Conservation (phyloP, 352 stramenopile genomes). For the Pythium plurisporium region DNA sequence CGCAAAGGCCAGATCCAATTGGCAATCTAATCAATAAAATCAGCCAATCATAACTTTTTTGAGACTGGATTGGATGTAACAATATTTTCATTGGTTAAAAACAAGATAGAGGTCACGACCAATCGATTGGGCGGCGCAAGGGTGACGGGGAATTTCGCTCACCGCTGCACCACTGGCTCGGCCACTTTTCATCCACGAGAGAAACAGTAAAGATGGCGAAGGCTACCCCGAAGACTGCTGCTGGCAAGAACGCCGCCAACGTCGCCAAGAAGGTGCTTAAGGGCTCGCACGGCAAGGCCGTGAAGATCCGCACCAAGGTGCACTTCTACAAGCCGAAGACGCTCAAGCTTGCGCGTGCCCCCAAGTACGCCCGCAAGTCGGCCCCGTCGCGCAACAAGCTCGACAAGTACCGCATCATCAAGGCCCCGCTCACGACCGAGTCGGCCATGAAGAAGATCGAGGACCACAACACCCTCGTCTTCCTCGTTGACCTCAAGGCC, state of each 20-base stretch:
- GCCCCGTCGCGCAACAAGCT: slow-evolving; percentile 93
- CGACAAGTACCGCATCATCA: slow-evolving; percentile 99
- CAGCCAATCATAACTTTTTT: no score
- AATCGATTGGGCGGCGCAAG: slow-evolving; percentile 10
- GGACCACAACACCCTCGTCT: slow-evolving; percentile 99
- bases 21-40: no score
- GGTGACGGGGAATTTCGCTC: not conserved
- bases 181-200: slow-evolving; percentile 34
- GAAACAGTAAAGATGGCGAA: slow-evolving; percentile 81
- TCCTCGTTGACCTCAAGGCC: slow-evolving; percentile 98
- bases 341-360: slow-evolving; percentile 91
- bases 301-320: slow-evolving; percentile 98
- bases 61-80: not conserved
- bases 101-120: slow-evolving; percentile 8
- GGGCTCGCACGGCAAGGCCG: slow-evolving; percentile 96
- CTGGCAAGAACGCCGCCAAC: slow-evolving; percentile 90
- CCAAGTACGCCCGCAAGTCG: slow-evolving; percentile 95
- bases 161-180: not conserved
- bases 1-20: no score
- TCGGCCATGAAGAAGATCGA: slow-evolving; percentile 99
- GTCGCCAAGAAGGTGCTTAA: slow-evolving; percentile 95
- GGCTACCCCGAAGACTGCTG: slow-evolving; percentile 70
- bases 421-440: slow-evolving; percentile 98
- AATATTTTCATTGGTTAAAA: slow-evolving; percentile 18
- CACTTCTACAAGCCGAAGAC: slow-evolving; percentile 99